phyloP scores from a whole-genome alignment of 257 asterid genomes.

The Pogostemon cablin region DNA sequence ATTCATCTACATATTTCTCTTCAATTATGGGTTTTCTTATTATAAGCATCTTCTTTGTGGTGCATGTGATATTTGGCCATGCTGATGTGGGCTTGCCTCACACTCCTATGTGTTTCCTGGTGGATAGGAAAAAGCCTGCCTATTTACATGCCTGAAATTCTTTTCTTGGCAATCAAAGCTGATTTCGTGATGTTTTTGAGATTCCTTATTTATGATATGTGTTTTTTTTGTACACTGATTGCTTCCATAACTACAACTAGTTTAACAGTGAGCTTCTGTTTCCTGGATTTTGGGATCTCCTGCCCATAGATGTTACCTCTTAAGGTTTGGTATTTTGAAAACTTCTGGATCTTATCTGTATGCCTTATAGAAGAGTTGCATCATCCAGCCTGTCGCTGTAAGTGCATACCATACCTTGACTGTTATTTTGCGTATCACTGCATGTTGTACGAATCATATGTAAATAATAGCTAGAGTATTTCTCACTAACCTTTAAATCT shows the following conservation, averaged over 20 bases:
- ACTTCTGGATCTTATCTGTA: constrained; percentile 38
- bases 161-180: constrained; percentile 23
- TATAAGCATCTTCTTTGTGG: constrained; percentile 11
- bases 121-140: constrained; percentile 13
- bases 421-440: constrained; percentile 17
- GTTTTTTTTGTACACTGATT: constrained; percentile 9
- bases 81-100: constrained; percentile 24
- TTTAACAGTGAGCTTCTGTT: constrained; percentile 41
- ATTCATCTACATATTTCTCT: constrained; percentile 14
- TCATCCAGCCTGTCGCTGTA: constrained; percentile 43
- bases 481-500: neutral
- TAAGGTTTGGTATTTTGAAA: constrained; percentile 51
- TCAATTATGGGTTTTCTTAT: constrained; percentile 8
- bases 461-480: constrained; percentile 7
- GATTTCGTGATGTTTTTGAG: constrained; percentile 18
- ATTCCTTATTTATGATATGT: constrained; percentile 21
- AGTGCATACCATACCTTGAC: constrained; percentile 28
- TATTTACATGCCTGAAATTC: constrained; percentile 14
- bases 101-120: constrained; percentile 7
- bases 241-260: constrained; percentile 52
- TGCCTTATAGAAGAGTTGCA: constrained; percentile 37
- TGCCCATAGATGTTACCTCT: constrained; percentile 43
- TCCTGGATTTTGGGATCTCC: constrained; percentile 52
- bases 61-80: constrained; percentile 18
- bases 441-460: neutral